Evolutionary conservation across 2,329 filamentous ascomycete species (phyloP).

Genomic region (Aspergillus vadensis): DNA sequence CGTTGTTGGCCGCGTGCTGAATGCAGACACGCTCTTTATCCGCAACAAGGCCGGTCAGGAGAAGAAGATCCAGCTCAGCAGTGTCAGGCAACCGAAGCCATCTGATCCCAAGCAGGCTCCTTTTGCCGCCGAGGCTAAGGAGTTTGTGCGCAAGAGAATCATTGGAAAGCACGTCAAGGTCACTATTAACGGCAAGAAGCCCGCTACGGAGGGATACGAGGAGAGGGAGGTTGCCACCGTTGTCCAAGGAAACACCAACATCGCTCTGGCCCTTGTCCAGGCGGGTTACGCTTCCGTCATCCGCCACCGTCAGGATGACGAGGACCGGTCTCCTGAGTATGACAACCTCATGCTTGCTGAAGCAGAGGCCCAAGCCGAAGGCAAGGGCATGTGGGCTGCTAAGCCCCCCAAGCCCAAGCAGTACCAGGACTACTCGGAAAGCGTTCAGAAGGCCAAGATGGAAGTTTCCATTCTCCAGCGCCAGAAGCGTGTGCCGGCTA

Average conservation of each 20-base stretch:
- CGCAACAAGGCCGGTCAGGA: conserved; percentile 82
- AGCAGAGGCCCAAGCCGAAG: conserved; percentile 72
- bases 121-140: conserved; percentile 91
- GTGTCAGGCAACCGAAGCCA: conserved; percentile 87
- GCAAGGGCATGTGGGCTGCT: conserved; percentile 92
- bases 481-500: conserved; percentile 86
- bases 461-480: conserved; percentile 84
- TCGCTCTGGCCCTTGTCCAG: conserved; percentile 83
- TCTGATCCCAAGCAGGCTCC: conserved; percentile 84
- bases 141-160: conserved; percentile 87
- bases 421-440: conserved; percentile 89
- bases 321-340: conserved; percentile 90
- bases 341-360: conserved; percentile 59
- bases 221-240: conserved; percentile 93
- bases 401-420: conserved; percentile 82
- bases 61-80: conserved; percentile 89
- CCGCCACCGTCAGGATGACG: conserved; percentile 90
- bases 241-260: conserved; percentile 79
- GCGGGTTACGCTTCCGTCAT: conserved; percentile 93
- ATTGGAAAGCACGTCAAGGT: conserved; percentile 96
- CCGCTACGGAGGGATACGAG: conserved; percentile 86
- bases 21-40: conserved; percentile 84
- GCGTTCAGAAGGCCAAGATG: conserved; percentile 90
- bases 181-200: conserved; percentile 84
- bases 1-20: conserved; percentile 79